Evolutionary conservation across 257 asterid genomes (phyloP).

Genomic region (Solanum chiquidenum): DNA sequence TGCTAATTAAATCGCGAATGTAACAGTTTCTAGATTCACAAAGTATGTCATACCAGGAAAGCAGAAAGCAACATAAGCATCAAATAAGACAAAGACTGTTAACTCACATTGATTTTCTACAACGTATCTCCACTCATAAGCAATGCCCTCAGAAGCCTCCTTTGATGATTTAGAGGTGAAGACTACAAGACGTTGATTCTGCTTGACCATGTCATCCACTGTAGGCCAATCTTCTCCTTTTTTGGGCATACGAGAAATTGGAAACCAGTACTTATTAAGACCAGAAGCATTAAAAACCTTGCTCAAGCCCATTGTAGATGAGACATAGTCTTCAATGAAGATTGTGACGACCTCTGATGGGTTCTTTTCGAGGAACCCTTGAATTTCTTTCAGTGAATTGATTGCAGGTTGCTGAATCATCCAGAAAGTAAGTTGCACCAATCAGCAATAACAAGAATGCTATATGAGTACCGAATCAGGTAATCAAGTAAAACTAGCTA

Average conservation of each 20-base stretch:
- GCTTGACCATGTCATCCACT: conserved; percentile 63
- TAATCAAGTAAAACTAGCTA: background rate
- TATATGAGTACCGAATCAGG: background rate
- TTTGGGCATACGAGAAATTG: conserved; percentile 63
- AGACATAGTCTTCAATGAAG: conserved; percentile 80
- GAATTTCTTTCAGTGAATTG: conserved; percentile 61
- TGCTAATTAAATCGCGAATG: background rate
- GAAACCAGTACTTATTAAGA: conserved; percentile 56
- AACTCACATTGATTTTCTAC: conserved; percentile 83
- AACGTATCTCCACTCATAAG: conserved; percentile 79
- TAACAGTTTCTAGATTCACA: background rate
- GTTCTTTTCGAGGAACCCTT: conserved; percentile 40
- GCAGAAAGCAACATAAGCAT: background rate
- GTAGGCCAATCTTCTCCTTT: conserved; percentile 81
- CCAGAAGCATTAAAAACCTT: conserved; percentile 68
- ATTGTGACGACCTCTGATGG: conserved; percentile 63
- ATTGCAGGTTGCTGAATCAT: conserved; percentile 68
- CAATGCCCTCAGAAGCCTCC: conserved; percentile 66
- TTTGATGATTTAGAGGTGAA: conserved; percentile 58
- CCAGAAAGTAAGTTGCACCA: background rate
- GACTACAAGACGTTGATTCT: conserved; percentile 69
- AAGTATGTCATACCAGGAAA: background rate
- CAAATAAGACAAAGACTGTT: background rate
- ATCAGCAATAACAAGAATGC: background rate
- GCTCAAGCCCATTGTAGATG: conserved; percentile 52